Evolutionary conservation across 2,329 filamentous ascomycete genomes (phyloP).

Genomic region (Fusarium coicis): DNA sequence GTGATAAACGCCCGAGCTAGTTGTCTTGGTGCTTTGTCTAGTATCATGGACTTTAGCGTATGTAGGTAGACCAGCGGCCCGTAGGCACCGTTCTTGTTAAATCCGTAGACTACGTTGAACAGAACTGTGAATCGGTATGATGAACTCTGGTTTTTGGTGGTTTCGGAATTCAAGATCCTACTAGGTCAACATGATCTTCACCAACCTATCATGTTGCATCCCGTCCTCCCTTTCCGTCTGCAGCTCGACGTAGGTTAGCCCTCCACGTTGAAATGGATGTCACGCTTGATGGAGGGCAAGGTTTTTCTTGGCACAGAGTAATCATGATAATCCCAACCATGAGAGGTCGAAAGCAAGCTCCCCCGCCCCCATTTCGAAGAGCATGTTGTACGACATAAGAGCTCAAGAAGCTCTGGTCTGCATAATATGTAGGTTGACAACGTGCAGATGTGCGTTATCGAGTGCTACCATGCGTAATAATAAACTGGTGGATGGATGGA

Average conservation of each 20-base stretch:
- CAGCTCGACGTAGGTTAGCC: background rate
- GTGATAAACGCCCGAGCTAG: background rate
- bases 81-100: background rate
- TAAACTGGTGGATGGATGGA: background rate
- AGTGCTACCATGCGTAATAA: background rate
- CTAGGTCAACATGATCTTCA: background rate
- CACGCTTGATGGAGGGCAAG: constrained; percentile 6
- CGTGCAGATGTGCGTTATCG: background rate
- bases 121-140: background rate
- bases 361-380: background rate
- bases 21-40: background rate
- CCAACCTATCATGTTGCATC: background rate
- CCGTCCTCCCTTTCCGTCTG: background rate
- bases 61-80: background rate
- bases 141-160: background rate
- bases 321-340: constrained; percentile 25
- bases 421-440: constrained; percentile 4
- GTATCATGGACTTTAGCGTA: background rate
- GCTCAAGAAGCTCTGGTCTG: constrained; percentile 14
- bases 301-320: constrained; percentile 24
- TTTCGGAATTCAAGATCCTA: background rate
- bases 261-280: background rate
- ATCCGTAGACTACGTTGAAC: background rate
- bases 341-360: constrained; percentile 3
- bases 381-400: constrained; percentile 3